Evolutionary conservation across 768 basidiomycete genomes (phyloP), one percentile per base, ranked within the genome.

Genomic region (Rhizopogon salebrosus): DNA sequence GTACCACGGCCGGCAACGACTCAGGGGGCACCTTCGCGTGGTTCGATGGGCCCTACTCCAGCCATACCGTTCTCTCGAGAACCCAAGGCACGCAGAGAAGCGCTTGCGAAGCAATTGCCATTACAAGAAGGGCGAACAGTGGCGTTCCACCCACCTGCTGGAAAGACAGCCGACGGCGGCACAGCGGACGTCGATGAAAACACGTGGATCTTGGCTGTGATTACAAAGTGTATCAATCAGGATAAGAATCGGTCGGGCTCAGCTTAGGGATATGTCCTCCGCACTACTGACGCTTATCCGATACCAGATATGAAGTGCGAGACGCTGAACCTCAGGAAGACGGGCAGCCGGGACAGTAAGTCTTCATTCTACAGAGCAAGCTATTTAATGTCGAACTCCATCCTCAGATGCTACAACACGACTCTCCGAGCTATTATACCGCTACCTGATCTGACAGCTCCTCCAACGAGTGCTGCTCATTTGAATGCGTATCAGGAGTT

Each of bases 271-370:
- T 29, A 6, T 37, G 29, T 36, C 35, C 4, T 52, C 23, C 53
- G 6, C 53, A 20, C 53, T 41, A 40, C 41, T 34, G 7, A 51
- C 42, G 16, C 46, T 29, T 18, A 29, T 8, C 38, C 13, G 54
- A 9, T 46, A 23, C 9, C 22, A 92, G 88, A 57, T 92, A 92
- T 57, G 89, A 91, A 66, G 91, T 93, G 0, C 87, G 89, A 67
- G 91, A 92, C 62, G 83, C 80, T 36, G 90, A 93, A 57, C 85
- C 87, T 18, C 85, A 89, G 66, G 89, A 90, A 64, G 85, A 89
- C 50, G 85, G 88, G 8, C 78, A 86, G 57, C 84, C 86, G 20
- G 87, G 85, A 62, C 72, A 70, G 71, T 73, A 52, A 59, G 74
- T 62, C 4, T 11, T n/a, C 36, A 31, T 34, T 29, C 40, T 23